Evolutionary conservation across 176 grass and related monocot genomes (phyloP), one percentile per base, ranked within the genome.

Genomic region (Cenchrus fungigraminus): DNA sequence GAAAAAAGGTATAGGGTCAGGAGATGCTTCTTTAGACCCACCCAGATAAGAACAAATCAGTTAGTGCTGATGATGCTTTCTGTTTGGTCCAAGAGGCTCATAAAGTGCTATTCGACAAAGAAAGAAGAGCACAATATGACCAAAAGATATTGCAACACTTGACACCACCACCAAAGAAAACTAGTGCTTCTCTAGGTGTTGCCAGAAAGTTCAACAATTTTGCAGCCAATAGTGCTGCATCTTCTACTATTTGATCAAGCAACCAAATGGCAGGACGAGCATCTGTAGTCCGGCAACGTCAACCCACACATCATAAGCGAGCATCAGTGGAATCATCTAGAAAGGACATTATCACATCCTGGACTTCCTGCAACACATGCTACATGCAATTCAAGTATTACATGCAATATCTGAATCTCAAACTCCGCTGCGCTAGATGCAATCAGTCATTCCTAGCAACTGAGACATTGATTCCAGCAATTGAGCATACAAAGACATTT

Each of bases 361-460:
- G 90, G 86, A 91, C 86, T 4, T 85, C 83, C 60, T 91, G 86
- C 52, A 73, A 83, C 67, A 77, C 59, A 56, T 88, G 86, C 65
- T 68, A 86, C 78, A 86, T 86, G 90, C 75, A 91, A 28, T 88
- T 82, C 79, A 83, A 88, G 72, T 88, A 85, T 37, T 55, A 67
- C 28, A 85, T 17, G 64, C 9, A 68, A 13, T 79, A 85, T 62
- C 43, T 91, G 73, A 86, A 88, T 56, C 78, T 74, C 43, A 82
- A 69, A 54, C 82, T 91, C 67, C 65, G 85, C 4, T 91, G 86
- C 50, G 73, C 65, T 40, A 47, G 28, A 31, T 91, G 90, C 42
- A 73, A 50, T 54, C 72, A 78, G 51, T 82, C 90, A 25, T 85
- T 88, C 55, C n/a, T 82, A 78, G 82, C 90, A 75, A 85, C 32